These are phyloP conservation scores for Tylopilus balloui DNA, from an alignment of 768 basidiomycete genomes.

Conservation along the genomic window DNA sequence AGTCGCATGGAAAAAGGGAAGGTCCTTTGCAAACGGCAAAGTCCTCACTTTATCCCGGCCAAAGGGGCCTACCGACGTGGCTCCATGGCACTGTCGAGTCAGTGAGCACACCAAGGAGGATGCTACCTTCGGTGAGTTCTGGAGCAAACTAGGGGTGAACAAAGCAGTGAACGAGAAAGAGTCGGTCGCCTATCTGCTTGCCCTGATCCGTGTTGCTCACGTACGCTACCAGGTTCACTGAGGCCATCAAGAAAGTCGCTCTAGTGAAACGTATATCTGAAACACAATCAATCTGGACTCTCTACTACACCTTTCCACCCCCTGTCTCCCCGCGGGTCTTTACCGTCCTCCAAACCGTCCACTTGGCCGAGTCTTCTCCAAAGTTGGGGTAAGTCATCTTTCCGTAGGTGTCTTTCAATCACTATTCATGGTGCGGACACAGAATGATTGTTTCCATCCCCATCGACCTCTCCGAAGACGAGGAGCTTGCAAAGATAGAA, in stretches of 20 bases:
- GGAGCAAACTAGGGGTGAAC: conserved; percentile 61
- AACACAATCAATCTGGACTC: conserved; percentile 62
- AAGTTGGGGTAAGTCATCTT: conserved; percentile 51
- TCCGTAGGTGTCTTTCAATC: neutral
- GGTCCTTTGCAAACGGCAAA: conserved; percentile 47
- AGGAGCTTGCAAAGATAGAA: conserved; percentile 57
- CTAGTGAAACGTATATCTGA: conserved; percentile 60
- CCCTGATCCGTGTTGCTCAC: neutral
- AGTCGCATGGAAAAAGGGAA: conserved; percentile 62
- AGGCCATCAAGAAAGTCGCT: conserved; percentile 57
- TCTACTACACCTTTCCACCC: conserved; percentile 68
- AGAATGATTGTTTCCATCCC: conserved; percentile 56
- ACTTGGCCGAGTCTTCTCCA: conserved; percentile 46
- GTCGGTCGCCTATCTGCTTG: conserved; percentile 35
- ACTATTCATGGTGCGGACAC: neutral
- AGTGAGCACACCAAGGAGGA: conserved; percentile 65
- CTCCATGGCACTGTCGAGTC: conserved; percentile 64
- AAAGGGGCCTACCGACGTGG: conserved; percentile 52
- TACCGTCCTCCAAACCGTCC: conserved; percentile 65
- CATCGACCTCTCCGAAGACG: conserved; percentile 56
- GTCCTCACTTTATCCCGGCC: conserved; percentile 54
- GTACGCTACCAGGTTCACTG: conserved; percentile 49
- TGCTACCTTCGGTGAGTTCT: conserved; percentile 68
- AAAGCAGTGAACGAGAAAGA: conserved; percentile 68
- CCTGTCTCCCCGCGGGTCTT: conserved; percentile 72